phyloP scores from a whole-genome alignment of 495 filamentous ascomycete species.

The Penicillium dipodomyicola region DNA sequence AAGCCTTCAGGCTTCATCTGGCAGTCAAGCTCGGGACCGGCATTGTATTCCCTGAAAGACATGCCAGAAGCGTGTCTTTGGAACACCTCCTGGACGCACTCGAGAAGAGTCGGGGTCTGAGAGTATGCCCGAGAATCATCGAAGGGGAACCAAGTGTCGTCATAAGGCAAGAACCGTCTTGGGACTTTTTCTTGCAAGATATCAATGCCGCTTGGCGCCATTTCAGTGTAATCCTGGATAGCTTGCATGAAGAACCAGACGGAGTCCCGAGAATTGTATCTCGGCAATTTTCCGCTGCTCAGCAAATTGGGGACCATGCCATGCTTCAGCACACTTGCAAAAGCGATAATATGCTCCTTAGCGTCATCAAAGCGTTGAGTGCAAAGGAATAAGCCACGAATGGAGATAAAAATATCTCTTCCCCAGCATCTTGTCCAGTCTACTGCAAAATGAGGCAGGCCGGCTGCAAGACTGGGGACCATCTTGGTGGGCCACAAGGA shows the following conservation, averaged over 20 bases:
- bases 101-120: slow-evolving; percentile 71
- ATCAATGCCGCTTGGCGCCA: slow-evolving; percentile 73
- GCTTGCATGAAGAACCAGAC: slow-evolving; percentile 96
- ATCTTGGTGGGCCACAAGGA: slow-evolving; percentile 83
- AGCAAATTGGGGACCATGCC: slow-evolving; percentile 98
- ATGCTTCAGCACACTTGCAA: slow-evolving; percentile 95
- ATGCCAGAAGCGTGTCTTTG: slow-evolving; percentile 87
- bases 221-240: slow-evolving; percentile 87
- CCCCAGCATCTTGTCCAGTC: slow-evolving; percentile 98
- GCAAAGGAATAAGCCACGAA: slow-evolving; percentile 83
- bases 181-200: slow-evolving; percentile 75
- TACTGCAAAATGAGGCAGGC: slow-evolving; percentile 89
- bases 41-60: slow-evolving; percentile 92
- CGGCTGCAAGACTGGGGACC: slow-evolving; percentile 87
- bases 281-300: slow-evolving; percentile 76
- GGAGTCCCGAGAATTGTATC: slow-evolving; percentile 96
- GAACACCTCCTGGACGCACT: slow-evolving; percentile 89
- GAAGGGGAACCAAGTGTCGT: slow-evolving; percentile 85
- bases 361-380: slow-evolving; percentile 87
- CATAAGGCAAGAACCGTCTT: slow-evolving; percentile 89
- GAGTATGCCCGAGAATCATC: slow-evolving; percentile 86
- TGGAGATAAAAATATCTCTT: slow-evolving; percentile 92
- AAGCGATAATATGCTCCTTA: slow-evolving; percentile 90
- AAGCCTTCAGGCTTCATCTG: slow-evolving; percentile 95
- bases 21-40: slow-evolving; percentile 78